Base-by-base conservation (phyloP, 169 alveolate species). In the Blepharisma undulans region DNA sequence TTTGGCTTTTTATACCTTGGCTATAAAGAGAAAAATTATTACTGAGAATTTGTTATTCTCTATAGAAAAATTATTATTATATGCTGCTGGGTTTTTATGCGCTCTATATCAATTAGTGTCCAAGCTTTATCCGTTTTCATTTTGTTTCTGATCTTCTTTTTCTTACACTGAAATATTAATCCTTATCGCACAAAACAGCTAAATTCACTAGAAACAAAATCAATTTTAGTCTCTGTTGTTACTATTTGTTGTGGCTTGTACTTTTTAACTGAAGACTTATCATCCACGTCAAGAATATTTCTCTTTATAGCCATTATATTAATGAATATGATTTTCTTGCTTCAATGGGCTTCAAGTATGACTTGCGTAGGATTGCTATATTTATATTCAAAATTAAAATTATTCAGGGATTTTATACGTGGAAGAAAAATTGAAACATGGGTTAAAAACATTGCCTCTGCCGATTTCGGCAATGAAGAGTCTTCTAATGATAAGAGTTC, bases 241-340 rank as follows among this genome's bases (percentile, higher is more conserved):
- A 93, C 95, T 4, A 88, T 93, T 14, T 93, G 91, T 71, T 93
- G 94, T 48, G 95, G 95, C 1, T 36, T 93, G 25, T 93, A 77
- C 78, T 93, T 86, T 30, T 60, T 92, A 25, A 89, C 93, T 12
- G 93, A 21, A 0, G 91, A 86, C 66, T 21, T 86, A 6, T 1
- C 7, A 12, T 86, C 61, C 5, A 48, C n/a, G 7, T 12, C 22
- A 21, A 72, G 30, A 86, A 32, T 86, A 0, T 0, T 72, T 10
- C 34, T 86, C 7, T 86, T 86, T 72, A n/a, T 86, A 0, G 18
- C 71, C 27, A 86, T 86, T 19, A n/a, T 86, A 6, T 6, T n/a
- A 6, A 48, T 86, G 16, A 86, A 86, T 72, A 16, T 36, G 7
- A 66, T 27, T 34, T 86, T 86, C 66, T 12, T 86, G 12, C 12